Base-by-base conservation (phyloP, 192 early-diverging fungal genomes). In the Obelidium mucronatum region DNA sequence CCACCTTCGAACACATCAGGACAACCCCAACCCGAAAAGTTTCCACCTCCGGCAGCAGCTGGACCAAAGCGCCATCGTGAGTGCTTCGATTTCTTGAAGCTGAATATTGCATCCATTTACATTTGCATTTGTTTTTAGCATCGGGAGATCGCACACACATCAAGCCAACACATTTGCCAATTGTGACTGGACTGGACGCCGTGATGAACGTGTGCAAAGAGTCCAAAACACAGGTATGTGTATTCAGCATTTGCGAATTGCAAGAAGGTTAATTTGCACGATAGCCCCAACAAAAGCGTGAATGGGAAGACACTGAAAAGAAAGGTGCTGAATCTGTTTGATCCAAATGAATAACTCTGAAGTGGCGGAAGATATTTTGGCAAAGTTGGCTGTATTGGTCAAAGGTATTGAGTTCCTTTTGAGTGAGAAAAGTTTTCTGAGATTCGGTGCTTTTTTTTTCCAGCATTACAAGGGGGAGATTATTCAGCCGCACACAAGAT, bases 241-340 rank as follows among this genome's bases (percentile, higher is more conserved):
- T 58, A 22, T 31, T 70, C n/a, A n/a, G n/a, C n/a, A 17, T 17
- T 63, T 26, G 33, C 34, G 1, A 26, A n/a, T 48, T 53, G 1
- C 52, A 24, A 53, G 19, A n/a, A n/a, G n/a, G n/a, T n/a, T n/a
- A n/a, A n/a, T n/a, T n/a, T n/a, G n/a, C n/a, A n/a, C 39, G 35
- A 64, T 73, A 93, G 83, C 89, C 92, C n/a, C 83, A 83, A 28
- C 89, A 93, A 74, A 91, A 91, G 73, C 84, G 90, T 61, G 84
- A 92, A 60, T 86, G 92, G 77, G 92, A 94, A 72, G 95, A 98
- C 60, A 90, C 94, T 2, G 93, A 96, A 58, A 93, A 93, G 78
- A 85, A n/a, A 92, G n/a, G 70, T 98, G 36, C 86, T 90, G 36
- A 80, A 82, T 4, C 74, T 98, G 54, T 94, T 94, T 80, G 97